A percentile compares a stretch with the other conserved stretches of the same genome.
Evolutionary conservation across 805 yeast genomes (phyloP).

Genomic region (Candida maltosa): DNA sequence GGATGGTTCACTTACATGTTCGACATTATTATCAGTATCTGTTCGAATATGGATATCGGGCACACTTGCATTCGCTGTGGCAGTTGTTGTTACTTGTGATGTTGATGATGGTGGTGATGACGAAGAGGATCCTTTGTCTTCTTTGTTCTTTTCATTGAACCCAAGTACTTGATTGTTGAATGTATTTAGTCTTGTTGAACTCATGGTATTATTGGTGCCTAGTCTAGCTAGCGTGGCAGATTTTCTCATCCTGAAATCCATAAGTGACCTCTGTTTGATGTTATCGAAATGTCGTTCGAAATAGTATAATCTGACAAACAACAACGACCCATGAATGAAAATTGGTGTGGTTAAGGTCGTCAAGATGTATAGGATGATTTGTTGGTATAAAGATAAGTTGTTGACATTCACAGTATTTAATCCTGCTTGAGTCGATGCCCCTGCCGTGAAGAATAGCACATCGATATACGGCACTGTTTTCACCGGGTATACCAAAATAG

Average conservation of each 20-base stretch:
- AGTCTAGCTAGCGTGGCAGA: conserved; percentile 61
- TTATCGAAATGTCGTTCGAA: conserved; percentile 84
- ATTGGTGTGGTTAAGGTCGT: conserved; percentile 80
- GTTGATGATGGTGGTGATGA: conserved; percentile 6
- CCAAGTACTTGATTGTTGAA: conserved; percentile 31
- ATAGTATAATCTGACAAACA: conserved; percentile 80
- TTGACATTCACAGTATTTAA: conserved; percentile 75
- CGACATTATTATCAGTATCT: conserved; percentile 10
- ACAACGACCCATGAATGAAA: conserved; percentile 75
- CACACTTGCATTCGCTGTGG: conserved; percentile 46
- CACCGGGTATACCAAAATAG: conserved; percentile 77
- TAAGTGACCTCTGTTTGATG: conserved; percentile 73
- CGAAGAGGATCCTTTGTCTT: conserved; percentile 7
- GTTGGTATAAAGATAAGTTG: conserved; percentile 69
- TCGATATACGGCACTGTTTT: conserved; percentile 69
- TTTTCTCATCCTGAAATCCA: conserved; percentile 78
- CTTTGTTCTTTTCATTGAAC: conserved; percentile 8
- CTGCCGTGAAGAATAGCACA: conserved; percentile 69
- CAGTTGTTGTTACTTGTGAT: background rate
- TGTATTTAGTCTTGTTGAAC: conserved; percentile 20
- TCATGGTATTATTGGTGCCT: conserved; percentile 16
- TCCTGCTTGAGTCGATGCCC: conserved; percentile 90
- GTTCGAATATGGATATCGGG: conserved; percentile 37
- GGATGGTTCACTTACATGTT: conserved; percentile 43
- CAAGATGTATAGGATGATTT: conserved; percentile 61